phyloP scores from a whole-genome alignment of 169 alveolate genomes.

The Plasmodium berghei region DNA sequence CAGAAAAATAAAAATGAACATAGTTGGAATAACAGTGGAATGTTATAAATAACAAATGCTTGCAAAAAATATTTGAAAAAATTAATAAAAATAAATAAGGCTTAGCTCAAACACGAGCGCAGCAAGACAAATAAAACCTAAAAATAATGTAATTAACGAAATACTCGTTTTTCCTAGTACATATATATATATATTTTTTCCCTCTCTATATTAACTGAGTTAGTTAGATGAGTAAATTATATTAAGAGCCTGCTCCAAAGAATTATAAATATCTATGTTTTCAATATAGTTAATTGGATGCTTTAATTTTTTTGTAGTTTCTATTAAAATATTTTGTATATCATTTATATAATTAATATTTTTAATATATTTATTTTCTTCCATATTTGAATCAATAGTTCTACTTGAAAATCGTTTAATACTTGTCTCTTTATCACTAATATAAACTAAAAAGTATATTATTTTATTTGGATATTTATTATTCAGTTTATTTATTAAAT shows the following conservation, averaged over 20 bases:
- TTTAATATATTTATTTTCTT: conserved; percentile 71
- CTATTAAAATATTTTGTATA: conserved; percentile 46
- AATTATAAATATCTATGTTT: conserved; percentile 64
- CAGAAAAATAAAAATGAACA: no score
- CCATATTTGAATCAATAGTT: conserved; percentile 9
- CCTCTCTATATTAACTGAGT: neutral
- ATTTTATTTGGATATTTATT: conserved; percentile 64
- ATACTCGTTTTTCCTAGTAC: no score
- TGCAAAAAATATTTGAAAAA: neutral
- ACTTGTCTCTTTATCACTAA: conserved; percentile 62
- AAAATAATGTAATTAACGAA: neutral
- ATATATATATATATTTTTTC: no score
- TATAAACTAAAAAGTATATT: conserved; percentile 64
- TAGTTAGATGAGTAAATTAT: conserved; percentile 23
- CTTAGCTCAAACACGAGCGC: neutral
- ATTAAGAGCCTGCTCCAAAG: conserved; percentile 39
- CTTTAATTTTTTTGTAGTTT: conserved; percentile 25
- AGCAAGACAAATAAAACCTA: neutral
- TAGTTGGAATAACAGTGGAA: no score
- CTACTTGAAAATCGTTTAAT: conserved; percentile 65
- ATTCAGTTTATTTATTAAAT: conserved; percentile 23
- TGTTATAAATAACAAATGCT: neutral
- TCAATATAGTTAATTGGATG: conserved; percentile 53
- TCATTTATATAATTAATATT: conserved; percentile 68
- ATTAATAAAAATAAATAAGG: neutral